phyloP scores from a whole-genome alignment of 805 yeast species.

The Maudiozyma turicensis region DNA sequence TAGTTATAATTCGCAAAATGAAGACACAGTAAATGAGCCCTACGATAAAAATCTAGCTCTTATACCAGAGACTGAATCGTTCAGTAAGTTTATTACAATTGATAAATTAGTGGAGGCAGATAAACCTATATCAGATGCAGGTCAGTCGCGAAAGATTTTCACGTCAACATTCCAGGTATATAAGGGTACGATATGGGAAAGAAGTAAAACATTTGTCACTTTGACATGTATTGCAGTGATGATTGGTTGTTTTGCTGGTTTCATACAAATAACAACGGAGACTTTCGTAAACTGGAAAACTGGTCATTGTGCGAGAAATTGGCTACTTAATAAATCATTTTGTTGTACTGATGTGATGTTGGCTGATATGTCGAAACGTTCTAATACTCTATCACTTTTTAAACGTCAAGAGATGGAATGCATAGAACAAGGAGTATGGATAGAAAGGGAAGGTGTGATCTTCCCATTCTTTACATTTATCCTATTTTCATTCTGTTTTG shows the following conservation, averaged over 20 bases:
- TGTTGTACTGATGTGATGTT: constrained; percentile 44
- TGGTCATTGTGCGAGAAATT: constrained; percentile 66
- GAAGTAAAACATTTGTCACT: constrained; percentile 48
- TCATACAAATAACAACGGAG: constrained; percentile 71
- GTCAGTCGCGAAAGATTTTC: constrained; percentile 3
- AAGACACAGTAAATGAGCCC: background rate
- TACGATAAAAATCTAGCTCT: constrained; percentile 2
- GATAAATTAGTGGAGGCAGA: constrained; percentile 61
- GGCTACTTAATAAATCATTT: constrained; percentile 62
- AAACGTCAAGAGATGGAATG: constrained; percentile 38
- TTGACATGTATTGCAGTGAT: constrained; percentile 63
- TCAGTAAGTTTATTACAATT: constrained; percentile 53
- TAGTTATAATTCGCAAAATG: background rate
- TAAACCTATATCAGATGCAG: constrained; percentile 31
- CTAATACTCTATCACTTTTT: constrained; percentile 11
- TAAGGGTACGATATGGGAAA: constrained; percentile 17
- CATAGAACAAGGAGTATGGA: constrained; percentile 45
- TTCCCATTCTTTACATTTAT: constrained; percentile 51
- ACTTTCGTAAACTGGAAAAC: constrained; percentile 71
- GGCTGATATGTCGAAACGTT: constrained; percentile 35
- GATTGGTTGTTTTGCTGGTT: constrained; percentile 79
- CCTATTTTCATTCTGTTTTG: constrained; percentile 48
- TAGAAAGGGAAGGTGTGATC: constrained; percentile 43
- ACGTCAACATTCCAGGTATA: constrained; percentile 7
- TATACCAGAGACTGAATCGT: constrained; percentile 29